Conservation (phyloP, 2,329 filamentous ascomycete genomes). For the Xylariaceae sp. region DNA sequence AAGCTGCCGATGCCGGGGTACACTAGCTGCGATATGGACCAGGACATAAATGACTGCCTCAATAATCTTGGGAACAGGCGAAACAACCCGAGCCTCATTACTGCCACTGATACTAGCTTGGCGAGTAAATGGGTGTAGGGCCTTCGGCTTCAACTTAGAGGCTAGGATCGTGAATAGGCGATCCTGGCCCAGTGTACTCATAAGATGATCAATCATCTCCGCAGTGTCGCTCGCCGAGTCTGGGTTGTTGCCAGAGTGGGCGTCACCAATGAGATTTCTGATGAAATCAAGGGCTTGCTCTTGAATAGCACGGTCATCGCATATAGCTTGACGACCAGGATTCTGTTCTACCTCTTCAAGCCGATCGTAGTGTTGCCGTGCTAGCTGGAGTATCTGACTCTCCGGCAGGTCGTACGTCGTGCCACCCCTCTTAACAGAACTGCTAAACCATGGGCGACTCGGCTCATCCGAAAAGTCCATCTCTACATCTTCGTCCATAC, state of each 20-base stretch:
- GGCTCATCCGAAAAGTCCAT: slow-evolving; percentile 47
- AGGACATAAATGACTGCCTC: slow-evolving; percentile 74
- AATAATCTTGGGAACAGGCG: slow-evolving; percentile 65
- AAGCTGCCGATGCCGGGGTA: slow-evolving; percentile 70
- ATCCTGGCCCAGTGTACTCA: slow-evolving; percentile 69
- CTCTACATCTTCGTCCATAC: slow-evolving; percentile 55
- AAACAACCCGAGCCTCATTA: slow-evolving; percentile 46
- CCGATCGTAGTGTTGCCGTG: slow-evolving; percentile 44
- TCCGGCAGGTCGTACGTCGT: slow-evolving; percentile 17
- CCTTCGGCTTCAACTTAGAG: slow-evolving; percentile 64
- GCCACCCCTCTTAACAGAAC: slow-evolving; percentile 18
- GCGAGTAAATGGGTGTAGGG: slow-evolving; percentile 49
- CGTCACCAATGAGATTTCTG: slow-evolving; percentile 75
- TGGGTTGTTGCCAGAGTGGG: slow-evolving; percentile 44
- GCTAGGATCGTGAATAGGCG: slow-evolving; percentile 76
- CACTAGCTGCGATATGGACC: slow-evolving; percentile 80
- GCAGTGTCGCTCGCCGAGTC: slow-evolving; percentile 47
- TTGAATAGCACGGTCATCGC: slow-evolving; percentile 79
- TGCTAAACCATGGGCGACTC: slow-evolving; percentile 24
- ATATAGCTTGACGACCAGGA: slow-evolving; percentile 60
- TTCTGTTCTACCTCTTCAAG: slow-evolving; percentile 64
- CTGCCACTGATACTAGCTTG: slow-evolving; percentile 30
- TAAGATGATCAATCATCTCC: slow-evolving; percentile 80
- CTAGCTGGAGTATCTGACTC: slow-evolving; percentile 39
- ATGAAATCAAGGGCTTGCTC: slow-evolving; percentile 88